These are phyloP conservation scores for Ustilago hordei DNA, from an alignment of 1,284 basidiomycete species.

Conservation along the genomic window DNA sequence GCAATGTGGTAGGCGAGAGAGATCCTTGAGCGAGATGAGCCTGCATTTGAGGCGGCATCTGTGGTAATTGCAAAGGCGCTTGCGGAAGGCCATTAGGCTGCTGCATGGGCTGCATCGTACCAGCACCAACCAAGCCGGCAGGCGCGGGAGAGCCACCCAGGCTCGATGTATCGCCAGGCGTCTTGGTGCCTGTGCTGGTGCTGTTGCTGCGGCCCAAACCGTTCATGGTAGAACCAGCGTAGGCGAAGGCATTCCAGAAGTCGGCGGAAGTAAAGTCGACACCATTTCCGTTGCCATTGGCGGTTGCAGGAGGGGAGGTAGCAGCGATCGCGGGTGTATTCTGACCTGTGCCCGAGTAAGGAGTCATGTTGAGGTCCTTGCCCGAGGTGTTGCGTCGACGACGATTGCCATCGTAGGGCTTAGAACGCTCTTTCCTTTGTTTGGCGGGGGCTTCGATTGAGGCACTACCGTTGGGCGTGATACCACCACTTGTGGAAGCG, in stretches of 20 bases:
- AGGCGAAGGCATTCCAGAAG: slow-evolving; percentile 56
- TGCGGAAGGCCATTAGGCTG: slow-evolving; percentile 22
- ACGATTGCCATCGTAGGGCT: slow-evolving; percentile 60
- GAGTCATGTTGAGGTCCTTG: slow-evolving; percentile 55
- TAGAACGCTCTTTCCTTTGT: slow-evolving; percentile 51
- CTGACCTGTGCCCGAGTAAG: slow-evolving; percentile 44
- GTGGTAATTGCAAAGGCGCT: slow-evolving; percentile 21
- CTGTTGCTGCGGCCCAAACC: slow-evolving; percentile 48
- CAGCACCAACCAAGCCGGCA: slow-evolving; percentile 11
- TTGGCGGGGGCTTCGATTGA: slow-evolving; percentile 21
- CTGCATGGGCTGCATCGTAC: slow-evolving; percentile 17
- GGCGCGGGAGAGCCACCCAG: slow-evolving; percentile 36
- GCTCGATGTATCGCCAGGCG: slow-evolving; percentile 46
- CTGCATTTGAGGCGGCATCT: slow-evolving; percentile 41
- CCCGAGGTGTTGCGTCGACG: slow-evolving; percentile 51
- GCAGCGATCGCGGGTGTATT: slow-evolving; percentile 39
- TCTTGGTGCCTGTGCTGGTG: slow-evolving; percentile 47
- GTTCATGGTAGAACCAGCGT: slow-evolving; percentile 35
- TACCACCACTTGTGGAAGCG: slow-evolving; percentile 32
- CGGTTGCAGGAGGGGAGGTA: slow-evolving; percentile 23
- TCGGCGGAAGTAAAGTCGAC: slow-evolving; percentile 47
- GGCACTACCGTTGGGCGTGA: slow-evolving; percentile 41
- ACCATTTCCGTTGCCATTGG: slow-evolving; percentile 12
- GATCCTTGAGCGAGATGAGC: slow-evolving; percentile 58
- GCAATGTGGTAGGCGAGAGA: slow-evolving; percentile 55